Evolutionary conservation across 495 filamentous ascomycete species (phyloP).

Genomic region (Penicillium odoratum): DNA sequence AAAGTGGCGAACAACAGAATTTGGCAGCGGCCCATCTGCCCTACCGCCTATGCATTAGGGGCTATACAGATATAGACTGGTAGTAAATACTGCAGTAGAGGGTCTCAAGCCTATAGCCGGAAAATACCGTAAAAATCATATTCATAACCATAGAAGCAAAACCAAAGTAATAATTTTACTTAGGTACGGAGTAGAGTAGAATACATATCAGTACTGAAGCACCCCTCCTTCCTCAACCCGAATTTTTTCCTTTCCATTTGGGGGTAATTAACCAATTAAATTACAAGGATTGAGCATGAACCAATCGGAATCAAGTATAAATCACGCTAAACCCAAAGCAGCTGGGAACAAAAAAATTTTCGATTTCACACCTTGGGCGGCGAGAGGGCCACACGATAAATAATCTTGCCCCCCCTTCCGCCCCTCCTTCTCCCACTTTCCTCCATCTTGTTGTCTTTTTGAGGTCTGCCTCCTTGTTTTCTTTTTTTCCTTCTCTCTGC

Average conservation of each 20-base stretch:
- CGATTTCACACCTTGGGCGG: constrained; percentile 22
- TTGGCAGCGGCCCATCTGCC: not conserved
- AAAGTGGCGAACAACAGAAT: constrained; percentile 18
- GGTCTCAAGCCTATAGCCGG: no score
- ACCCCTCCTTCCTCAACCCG: not conserved
- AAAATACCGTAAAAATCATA: no score
- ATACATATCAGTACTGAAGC: not conserved
- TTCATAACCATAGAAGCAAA: no score
- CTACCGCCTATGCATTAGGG: not conserved
- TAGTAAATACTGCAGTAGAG: no score
- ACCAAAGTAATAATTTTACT: no score
- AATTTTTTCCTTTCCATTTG: not conserved
- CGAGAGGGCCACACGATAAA: constrained; percentile 48
- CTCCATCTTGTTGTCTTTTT: constrained; percentile 27
- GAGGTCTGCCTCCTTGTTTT: constrained; percentile 49
- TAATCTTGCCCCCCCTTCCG: constrained; percentile 43
- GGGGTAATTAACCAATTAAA: constrained; percentile 2
- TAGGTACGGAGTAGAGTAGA: no score
- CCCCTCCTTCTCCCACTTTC: constrained; percentile 24
- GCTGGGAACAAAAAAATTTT: constrained; percentile 21
- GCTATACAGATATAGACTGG: no score
- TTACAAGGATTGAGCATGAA: constrained; percentile 12
- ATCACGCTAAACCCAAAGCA: not conserved
- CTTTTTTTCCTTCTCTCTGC: constrained; percentile 40
- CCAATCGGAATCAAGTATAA: constrained; percentile 14